These are phyloP conservation scores for Lactarius sp. DNA, from an alignment of 768 basidiomycete genomes.

Conservation along the genomic window DNA sequence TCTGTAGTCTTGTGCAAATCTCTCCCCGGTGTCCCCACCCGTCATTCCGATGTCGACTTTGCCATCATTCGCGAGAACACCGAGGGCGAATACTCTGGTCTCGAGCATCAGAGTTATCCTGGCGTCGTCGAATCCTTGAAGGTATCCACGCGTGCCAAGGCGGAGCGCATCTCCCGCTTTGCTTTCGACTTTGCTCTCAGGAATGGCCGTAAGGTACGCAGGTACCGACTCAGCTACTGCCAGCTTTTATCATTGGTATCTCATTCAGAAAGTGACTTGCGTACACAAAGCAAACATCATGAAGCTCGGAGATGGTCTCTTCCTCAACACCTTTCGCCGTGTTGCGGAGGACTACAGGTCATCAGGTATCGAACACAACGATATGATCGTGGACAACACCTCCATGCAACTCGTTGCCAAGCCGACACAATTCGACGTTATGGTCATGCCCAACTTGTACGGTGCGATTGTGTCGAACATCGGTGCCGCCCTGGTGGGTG, in stretches of 20 bases:
- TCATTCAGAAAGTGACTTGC: conserved; percentile 91
- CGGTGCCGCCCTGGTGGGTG: conserved; percentile 96
- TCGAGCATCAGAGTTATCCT: conserved; percentile 97
- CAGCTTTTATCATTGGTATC: neutral
- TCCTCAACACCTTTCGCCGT: conserved; percentile 95
- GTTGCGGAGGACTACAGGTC: conserved; percentile 96
- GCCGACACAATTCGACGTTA: conserved; percentile 95
- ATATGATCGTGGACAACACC: conserved; percentile 99
- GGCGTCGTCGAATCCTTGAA: conserved; percentile 98
- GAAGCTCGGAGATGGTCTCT: conserved; percentile 99
- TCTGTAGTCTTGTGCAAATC: conserved; percentile 99
- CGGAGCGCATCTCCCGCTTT: conserved; percentile 93
- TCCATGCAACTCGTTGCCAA: conserved; percentile 99
- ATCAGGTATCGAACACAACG: conserved; percentile 85
- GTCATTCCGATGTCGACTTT: conserved; percentile 96
- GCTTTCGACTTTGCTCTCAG: conserved; percentile 99
- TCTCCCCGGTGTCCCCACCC: conserved; percentile 90
- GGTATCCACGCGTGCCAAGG: conserved; percentile 92
- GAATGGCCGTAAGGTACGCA: conserved; percentile 90
- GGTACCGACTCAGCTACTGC: conserved; percentile 14
- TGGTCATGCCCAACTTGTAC: conserved; percentile 99
- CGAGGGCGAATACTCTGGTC: conserved; percentile 98
- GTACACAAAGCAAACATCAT: conserved; percentile 99
- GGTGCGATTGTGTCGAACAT: conserved; percentile 98
- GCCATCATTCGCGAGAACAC: conserved; percentile 99